Evolutionary conservation across 257 asterid species (phyloP), one percentile per base, ranked within the genome.

Genomic region (Datura wrightii): DNA sequence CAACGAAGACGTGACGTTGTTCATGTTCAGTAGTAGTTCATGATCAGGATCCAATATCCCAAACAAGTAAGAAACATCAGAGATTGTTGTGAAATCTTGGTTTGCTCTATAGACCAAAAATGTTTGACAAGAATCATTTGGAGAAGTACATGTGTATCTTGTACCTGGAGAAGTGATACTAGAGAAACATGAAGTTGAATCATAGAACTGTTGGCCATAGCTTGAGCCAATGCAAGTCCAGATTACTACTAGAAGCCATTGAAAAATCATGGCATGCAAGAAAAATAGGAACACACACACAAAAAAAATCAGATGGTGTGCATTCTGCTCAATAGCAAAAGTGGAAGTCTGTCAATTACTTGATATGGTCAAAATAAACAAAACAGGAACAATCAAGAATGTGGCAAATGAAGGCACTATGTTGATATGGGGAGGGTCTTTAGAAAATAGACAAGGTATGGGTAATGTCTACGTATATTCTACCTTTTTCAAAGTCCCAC

Each of bases 151-250:
- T 70, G 89, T 86, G 89, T 93, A 94, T 80, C 89, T 88, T 2
- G 97, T 89, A 19, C 94, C 94, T 4, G 90, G 97, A 76, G 82
- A 70, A 42, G 60, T 79, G 18, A 31, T 42, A 48, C 48, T 87
- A 24, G 93, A 86, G 36, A 84, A 82, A 84, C 97, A 94, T n/a
- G 69, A 14, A 48, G 92, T 69, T 18, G 70, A 63, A 79, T 93
- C 98, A 65, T 93, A 94, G 88, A 44, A 89, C 4, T 94, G 97
- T 60, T 90, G 92, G 85, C 88, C 84, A 37, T 8, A 84, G 81
- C 76, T 83, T 11, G 67, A 83, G 56, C 70, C 44, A 10, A 92
- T 58, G 88, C 71, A 82, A 5, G 86, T 31, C 48, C 87, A 9
- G 56, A 86, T 83, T 54, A 86, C 58, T 18, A 90, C 48, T 19